A percentile compares a stretch with the other conserved stretches of the same genome.
phyloP scores from a whole-genome alignment of 352 stramenopile species.

The Pythium chondricola region DNA sequence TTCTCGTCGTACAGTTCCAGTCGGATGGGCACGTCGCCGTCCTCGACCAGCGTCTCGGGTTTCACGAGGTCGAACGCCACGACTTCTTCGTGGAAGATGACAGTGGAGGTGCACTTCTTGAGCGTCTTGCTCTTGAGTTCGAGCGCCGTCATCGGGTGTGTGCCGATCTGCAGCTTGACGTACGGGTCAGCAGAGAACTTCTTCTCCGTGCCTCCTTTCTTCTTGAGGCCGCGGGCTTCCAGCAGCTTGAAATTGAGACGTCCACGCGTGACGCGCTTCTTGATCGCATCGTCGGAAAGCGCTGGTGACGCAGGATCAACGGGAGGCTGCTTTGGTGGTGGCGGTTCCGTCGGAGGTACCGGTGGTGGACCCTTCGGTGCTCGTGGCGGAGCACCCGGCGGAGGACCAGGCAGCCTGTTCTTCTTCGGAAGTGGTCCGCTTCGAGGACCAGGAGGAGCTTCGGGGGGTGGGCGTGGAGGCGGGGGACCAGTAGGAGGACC shows the following conservation, averaged over 20 bases:
- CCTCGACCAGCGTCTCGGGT: constrained; percentile 55
- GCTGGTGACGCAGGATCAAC: not conserved
- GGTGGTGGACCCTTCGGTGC: constrained; percentile 43
- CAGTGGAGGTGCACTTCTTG: constrained; percentile 69
- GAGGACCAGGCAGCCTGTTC: constrained; percentile 25
- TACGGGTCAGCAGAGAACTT: constrained; percentile 77
- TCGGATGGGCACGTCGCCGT: constrained; percentile 63
- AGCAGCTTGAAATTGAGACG: constrained; percentile 68
- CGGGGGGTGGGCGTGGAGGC: constrained; percentile 21
- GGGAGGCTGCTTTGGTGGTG: constrained; percentile 16
- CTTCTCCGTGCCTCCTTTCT: constrained; percentile 53
- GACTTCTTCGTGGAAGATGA: constrained; percentile 85
- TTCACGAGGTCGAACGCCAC: constrained; percentile 80
- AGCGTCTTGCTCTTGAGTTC: constrained; percentile 78
- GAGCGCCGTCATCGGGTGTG: constrained; percentile 56
- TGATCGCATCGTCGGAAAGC: constrained; percentile 17
- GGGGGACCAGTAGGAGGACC: constrained; percentile 13
- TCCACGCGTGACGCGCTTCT: constrained; percentile 56
- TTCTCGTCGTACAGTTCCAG: constrained; percentile 88
- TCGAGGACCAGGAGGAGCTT: constrained; percentile 26
- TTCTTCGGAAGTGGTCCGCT: constrained; percentile 24
- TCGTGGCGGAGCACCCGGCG: constrained; percentile 36
- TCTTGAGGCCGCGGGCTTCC: constrained; percentile 53
- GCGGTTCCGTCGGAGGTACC: constrained; percentile 40
- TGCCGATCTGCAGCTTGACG: constrained; percentile 73